Evolutionary conservation across 2,329 filamentous ascomycete species (phyloP), one percentile per base, ranked within the genome.

Genomic region (Tolypocladium guangdongense): DNA sequence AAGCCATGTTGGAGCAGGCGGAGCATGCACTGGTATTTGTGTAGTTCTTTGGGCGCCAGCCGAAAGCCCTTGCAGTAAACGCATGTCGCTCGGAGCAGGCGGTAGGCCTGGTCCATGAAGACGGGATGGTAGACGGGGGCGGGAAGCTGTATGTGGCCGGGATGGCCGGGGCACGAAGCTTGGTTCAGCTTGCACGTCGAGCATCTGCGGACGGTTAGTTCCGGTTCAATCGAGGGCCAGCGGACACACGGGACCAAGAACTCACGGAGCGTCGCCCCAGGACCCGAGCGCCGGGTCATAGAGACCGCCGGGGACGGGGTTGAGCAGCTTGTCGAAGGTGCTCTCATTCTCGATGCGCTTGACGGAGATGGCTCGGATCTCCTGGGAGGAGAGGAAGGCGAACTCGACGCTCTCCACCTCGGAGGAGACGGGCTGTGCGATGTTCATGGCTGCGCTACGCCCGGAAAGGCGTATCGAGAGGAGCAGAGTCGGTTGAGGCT

Each of bases 121-220:
- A 90, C 87, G n/a, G 92, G 89, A 69, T 99, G 92, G 68, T 97
- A 99, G 51, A 96, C 88, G 48, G 88, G 89, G 14, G 91, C 86
- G 16, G 93, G 91, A 14, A 99, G 83, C 63, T 96, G 90, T 68
- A 99, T 95, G 66, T 99, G 93, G 52, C 93, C 95, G 55, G 87
- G 82, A 74, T 99, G 95, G 54, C 95, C 95, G 7, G 92, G 90
- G 68, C 95, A 99, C 62, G 82, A 82, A 65, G 84, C 80, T 57
- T 84, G 85, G 64, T 85, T 87, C 60, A 95, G 79, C 61, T 92
- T 89, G 73, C 93, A 99, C 68, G 93, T 99, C 62, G 90, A 80
- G 74, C 93, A 99, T 66, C 90, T 95, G 55, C 24, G 16, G 47
- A 46, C 18, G 0, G 35, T 58, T 50, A 56, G 56, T 33, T 14